Evolutionary conservation across 306 rosid genomes (phyloP).

Genomic region (Pyrus pyrifolia): DNA sequence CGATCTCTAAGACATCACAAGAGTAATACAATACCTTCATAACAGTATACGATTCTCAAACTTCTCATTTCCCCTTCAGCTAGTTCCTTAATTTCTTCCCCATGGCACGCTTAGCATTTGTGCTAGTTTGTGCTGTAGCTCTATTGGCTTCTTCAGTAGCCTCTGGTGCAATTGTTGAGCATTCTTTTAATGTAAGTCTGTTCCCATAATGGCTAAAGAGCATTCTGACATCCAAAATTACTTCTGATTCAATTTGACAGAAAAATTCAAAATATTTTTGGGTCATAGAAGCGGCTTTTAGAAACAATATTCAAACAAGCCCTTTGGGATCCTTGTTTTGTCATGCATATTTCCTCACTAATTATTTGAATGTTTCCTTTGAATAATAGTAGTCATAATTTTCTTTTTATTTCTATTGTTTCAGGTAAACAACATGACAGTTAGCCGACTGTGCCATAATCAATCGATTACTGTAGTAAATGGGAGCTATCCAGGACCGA

Average conservation of each 20-base stretch:
- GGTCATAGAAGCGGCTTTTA: not conserved
- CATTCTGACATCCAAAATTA: too few relatives aligned
- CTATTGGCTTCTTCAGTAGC: constrained; percentile 32
- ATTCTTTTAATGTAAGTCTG: constrained; percentile 34
- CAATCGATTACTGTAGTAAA: constrained; percentile 48
- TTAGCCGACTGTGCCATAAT: constrained; percentile 28
- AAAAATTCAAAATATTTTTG: not conserved
- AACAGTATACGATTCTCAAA: not conserved
- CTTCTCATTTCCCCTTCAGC: not conserved
- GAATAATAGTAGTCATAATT: not conserved
- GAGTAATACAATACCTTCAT: not conserved
- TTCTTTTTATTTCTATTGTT: not conserved
- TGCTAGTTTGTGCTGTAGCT: constrained; percentile 20
- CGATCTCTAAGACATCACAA: not conserved
- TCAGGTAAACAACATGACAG: constrained; percentile 35
- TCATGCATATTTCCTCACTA: not conserved
- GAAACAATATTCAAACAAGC: not conserved
- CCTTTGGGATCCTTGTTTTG: not conserved
- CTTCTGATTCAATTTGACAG: not conserved
- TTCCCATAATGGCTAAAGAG: too few relatives aligned
- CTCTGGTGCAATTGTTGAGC: constrained; percentile 45
- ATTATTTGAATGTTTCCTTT: not conserved
- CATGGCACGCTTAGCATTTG: constrained; percentile 21
- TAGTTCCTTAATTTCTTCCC: not conserved
- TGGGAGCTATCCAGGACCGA: constrained; percentile 45